Conservation (phyloP, 2,329 filamentous ascomycete species). For the Nothomitra cinnamomea region DNA sequence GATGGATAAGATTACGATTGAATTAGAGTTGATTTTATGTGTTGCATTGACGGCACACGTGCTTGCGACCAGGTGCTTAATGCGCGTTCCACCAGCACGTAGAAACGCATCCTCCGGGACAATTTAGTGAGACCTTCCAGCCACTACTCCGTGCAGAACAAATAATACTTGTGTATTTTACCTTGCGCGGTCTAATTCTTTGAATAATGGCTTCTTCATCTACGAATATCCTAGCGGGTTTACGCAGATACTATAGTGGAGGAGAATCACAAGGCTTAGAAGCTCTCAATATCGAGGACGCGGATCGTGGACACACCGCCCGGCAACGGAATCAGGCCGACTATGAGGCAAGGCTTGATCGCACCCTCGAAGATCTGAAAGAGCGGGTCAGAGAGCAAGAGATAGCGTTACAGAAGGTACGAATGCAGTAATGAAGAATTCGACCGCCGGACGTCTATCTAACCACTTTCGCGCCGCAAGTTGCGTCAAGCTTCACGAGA, state of each 20-base stretch:
- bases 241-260: background rate
- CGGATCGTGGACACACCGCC: background rate
- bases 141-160: background rate
- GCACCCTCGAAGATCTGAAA: slow-evolving; percentile 51
- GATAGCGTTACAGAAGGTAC: slow-evolving; percentile 28
- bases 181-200: background rate
- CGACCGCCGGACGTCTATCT: background rate
- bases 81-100: too few species aligned
- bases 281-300: background rate
- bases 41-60: too few species aligned
- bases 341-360: slow-evolving; percentile 41
- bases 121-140: too few species aligned
- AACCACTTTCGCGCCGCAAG: background rate
- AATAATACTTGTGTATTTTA: background rate
- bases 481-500: background rate
- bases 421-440: slow-evolving; percentile 5
- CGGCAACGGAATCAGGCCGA: slow-evolving; percentile 15
- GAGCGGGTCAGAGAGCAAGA: slow-evolving; percentile 30
- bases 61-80: too few species aligned
- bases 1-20: too few species aligned
- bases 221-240: background rate
- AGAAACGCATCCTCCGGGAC: too few species aligned
- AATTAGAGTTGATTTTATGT: too few species aligned
- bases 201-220: background rate
- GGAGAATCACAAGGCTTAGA: background rate